Conservation (phyloP, 75 land plant genomes). For the Selaginella tamariscina region DNA sequence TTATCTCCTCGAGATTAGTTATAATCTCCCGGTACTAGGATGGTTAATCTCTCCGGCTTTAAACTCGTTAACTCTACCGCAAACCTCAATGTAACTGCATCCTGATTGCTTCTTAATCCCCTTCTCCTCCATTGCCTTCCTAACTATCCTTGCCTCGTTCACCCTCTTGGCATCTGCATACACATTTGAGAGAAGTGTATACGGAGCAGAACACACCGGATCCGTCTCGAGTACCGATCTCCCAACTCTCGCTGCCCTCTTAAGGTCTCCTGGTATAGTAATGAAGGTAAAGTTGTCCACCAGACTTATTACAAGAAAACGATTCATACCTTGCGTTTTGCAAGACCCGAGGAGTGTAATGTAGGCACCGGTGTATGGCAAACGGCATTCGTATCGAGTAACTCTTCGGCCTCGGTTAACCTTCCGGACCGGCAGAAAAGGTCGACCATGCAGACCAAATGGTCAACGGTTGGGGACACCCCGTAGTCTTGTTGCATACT, state of each 20-base stretch:
- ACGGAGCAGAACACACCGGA: not conserved
- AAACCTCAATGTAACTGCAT: not conserved
- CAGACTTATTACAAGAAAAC: too few relatives aligned
- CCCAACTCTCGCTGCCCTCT: not conserved
- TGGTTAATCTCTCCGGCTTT: not conserved
- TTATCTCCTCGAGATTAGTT: not conserved
- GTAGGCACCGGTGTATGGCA: not conserved
- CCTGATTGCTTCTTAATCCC: not conserved
- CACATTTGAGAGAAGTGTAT: not conserved
- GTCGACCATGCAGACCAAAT: slow-evolving; percentile 18
- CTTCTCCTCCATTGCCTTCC: not conserved
- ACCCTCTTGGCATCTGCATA: not conserved
- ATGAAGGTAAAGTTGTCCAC: too few relatives aligned
- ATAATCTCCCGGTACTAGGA: not conserved
- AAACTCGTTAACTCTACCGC: not conserved
- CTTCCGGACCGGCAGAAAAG: slow-evolving; percentile 14
- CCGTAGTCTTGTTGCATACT: slow-evolving; percentile 1
- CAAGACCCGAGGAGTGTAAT: not conserved
- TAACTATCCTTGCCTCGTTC: not conserved
- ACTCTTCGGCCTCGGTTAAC: slow-evolving; percentile 7
- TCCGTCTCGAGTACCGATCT: not conserved
- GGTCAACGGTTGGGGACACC: slow-evolving; percentile 4
- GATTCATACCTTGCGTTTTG: not conserved
- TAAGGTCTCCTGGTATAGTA: too few relatives aligned
- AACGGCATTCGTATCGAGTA: slow-evolving; percentile 12